Evolutionary conservation across 441 rosid species (phyloP), one percentile per base, ranked within the genome.

Genomic region (Gossypium aridum): DNA sequence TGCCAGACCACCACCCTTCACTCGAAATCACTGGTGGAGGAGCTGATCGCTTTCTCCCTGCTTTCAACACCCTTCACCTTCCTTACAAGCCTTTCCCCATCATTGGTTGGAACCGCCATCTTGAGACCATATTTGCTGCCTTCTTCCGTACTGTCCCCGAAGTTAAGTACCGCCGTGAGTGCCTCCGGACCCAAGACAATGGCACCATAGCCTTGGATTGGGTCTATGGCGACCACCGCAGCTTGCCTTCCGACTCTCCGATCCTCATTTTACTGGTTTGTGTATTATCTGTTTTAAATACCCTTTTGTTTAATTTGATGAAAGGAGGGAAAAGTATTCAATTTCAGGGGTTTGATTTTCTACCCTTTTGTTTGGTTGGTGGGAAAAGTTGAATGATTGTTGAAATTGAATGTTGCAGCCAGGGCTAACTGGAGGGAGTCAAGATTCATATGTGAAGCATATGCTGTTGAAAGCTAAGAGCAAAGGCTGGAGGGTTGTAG

Each of bases 341-440:
- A 65, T 0, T 64, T 43, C 22, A 23, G 10, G 1, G 43, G 60
- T 26, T 51, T 51, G 8, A 25, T 51, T 69, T 16, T 13, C 19
- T 26, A 25, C 45, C 23, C 9, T 25, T 7, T 67, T 68, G 59
- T 23, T 51, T 69, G 43, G 31, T 69, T 53, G 16, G 45, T 53
- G 60, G 23, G 14, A 66, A 66, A 43, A 6, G 1, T 23, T 5
- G 37, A 60, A 2, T 60, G 37, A 25, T 25, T 13, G n/a, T 22
- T 59, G n/a, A 59, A 25, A 61, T n/a, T 28, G 66, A 61, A 65
- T 28, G n/a, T 68, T 76, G 80, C 85, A 92, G 97, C 97, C 97
- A 65, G 98, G 98, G 26, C 81, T 94, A 57, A 91, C 97, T 0
- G 97, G 97, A 73, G 97, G 98, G 43, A 91, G 98, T 69, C 82